Percentiles rank a stretch among this genome's conserved stretches.
Evolutionary conservation across 805 yeast genomes (phyloP).

Genomic region (Clavispora asparagi): DNA sequence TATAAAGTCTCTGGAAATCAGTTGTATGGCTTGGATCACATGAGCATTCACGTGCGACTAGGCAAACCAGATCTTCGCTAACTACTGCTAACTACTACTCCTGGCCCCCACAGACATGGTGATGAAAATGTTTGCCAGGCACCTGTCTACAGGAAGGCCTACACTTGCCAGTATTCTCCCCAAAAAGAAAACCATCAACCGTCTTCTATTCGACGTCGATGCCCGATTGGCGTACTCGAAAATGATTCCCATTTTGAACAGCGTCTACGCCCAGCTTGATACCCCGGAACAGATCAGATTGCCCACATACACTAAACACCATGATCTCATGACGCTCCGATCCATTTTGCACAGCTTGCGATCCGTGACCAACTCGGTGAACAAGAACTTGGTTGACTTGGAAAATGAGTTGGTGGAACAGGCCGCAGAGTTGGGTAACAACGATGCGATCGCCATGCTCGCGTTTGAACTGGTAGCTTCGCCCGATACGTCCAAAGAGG

Average conservation of each 20-base stretch:
- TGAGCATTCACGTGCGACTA: too few species aligned
- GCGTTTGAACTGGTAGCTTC: conserved; percentile 56
- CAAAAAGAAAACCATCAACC: conserved; percentile 48
- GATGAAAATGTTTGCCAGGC: background rate
- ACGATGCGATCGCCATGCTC: conserved; percentile 72
- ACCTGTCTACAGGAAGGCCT: conserved; percentile 17
- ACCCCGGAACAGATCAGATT: conserved; percentile 29
- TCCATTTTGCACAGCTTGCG: conserved; percentile 60
- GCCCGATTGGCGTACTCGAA: conserved; percentile 49
- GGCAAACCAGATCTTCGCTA: background rate
- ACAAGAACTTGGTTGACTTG: conserved; percentile 50
- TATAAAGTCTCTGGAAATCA: too few species aligned
- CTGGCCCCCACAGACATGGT: background rate
- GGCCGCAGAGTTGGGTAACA: conserved; percentile 79
- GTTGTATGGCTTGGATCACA: too few species aligned
- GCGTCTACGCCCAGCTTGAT: conserved; percentile 46
- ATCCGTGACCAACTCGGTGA: conserved; percentile 52
- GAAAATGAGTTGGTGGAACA: conserved; percentile 74
- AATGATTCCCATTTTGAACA: conserved; percentile 48
- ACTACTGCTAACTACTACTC: too few species aligned
- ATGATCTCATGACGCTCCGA: conserved; percentile 65
- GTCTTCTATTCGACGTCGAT: conserved; percentile 63
- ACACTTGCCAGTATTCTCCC: conserved; percentile 43
- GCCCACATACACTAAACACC: conserved; percentile 46
- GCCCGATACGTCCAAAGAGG: conserved; percentile 38